Evolutionary conservation across 78 protist species (phyloP), one percentile per base, ranked within the genome.

Genomic region (Dictyostelium citrinum): DNA sequence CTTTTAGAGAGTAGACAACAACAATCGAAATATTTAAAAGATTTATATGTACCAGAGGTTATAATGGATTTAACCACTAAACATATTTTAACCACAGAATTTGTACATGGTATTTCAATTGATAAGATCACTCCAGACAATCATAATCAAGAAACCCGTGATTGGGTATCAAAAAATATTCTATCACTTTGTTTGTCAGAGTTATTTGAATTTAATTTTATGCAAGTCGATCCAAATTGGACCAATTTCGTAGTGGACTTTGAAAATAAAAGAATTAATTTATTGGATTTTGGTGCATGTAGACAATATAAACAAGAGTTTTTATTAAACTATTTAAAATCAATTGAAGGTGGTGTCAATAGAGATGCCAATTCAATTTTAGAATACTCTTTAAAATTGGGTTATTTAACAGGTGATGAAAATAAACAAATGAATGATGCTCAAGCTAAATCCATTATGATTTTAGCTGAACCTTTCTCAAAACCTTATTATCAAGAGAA

Each of bases 211-310:
- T 97, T 90, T 41, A 79, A 79, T 37, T 83, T 81, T n/a, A 97
- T 98, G 98, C 97, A 98, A 86, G 95, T 97, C 22, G 99, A 98
- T 58, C 99, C 99, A 11, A 97, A 98, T 70, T 98, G 95, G 96
- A 45, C 93, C 31, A 98, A 98, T 55, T 98, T 96, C 41, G 61
- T 98, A 22, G 95, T 97, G 60, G 97, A 97, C 6, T 85, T 72
- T n/a, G 83, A 78, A 33, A 83, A 76, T 1, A 81, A 79, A 24
- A 61, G 90, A 55, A 81, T 97, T 16, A 72, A 88, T 27, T 58
- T 98, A 24, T 31, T 98, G 39, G 99, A 98, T 90, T 98, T 98
- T 74, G 99, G 99, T 17, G 99, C 99, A 11, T 67, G 95, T 75
- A 91, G 97, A 37, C 0, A 2, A 11, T 98, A 90, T 75, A 78